Percentiles rank a stretch among this genome's conserved stretches.
These are phyloP conservation scores for Calendula officinalis DNA, from an alignment of 129 eudicot species.

Conservation along the genomic window DNA sequence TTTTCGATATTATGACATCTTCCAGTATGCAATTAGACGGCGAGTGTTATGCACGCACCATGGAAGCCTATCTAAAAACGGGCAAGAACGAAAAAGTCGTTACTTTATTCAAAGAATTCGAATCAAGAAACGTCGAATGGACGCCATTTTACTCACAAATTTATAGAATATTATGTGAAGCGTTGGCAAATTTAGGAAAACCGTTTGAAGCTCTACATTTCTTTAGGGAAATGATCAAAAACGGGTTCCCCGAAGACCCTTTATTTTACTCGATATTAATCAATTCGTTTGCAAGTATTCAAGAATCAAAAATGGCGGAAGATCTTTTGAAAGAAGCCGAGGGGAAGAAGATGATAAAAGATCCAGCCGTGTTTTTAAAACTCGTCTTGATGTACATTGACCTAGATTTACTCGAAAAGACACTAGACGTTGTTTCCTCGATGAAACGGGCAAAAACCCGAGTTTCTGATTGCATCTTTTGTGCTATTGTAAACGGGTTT, in stretches of 20 bases:
- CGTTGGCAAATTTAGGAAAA: constrained; percentile 56
- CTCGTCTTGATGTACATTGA: constrained; percentile 71
- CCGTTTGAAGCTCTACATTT: constrained; percentile 61
- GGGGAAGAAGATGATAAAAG: constrained; percentile 65
- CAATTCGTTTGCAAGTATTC: constrained; percentile 52
- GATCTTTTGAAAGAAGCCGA: constrained; percentile 62
- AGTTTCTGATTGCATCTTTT: constrained; percentile 84
- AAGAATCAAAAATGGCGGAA: constrained; percentile 59
- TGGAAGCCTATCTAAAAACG: constrained; percentile 74
- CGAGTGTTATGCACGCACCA: constrained; percentile 54
- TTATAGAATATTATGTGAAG: constrained; percentile 54
- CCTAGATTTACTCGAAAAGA: constrained; percentile 59
- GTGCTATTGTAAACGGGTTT: constrained; percentile 85
- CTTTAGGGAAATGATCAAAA: constrained; percentile 57
- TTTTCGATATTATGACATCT: constrained; percentile 50
- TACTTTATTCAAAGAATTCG: constrained; percentile 53
- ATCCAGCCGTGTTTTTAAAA: constrained; percentile 76
- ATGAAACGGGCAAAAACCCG: constrained; percentile 57
- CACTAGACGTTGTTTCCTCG: constrained; percentile 53
- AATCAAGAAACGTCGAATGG: constrained; percentile 30
- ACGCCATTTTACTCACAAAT: constrained; percentile 38
- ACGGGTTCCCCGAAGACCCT: constrained; percentile 50
- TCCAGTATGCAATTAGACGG: constrained; percentile 44
- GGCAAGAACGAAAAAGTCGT: constrained; percentile 49
- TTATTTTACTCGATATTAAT: constrained; percentile 59